Base-by-base conservation (phyloP, 2,329 filamentous ascomycete species). In the Aureobasidium musti region DNA sequence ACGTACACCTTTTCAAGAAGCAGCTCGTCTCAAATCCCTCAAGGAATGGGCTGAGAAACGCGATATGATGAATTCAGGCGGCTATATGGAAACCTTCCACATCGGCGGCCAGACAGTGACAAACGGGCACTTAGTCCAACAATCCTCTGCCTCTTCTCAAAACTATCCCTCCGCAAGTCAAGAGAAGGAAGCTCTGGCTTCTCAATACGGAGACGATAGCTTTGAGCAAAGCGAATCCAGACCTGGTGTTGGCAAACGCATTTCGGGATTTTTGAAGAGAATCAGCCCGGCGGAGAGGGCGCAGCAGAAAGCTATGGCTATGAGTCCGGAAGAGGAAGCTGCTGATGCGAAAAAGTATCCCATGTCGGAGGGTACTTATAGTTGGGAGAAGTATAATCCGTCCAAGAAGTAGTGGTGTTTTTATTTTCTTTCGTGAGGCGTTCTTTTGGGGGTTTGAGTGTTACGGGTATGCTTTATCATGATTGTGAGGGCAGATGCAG, bases 21-120 rank as follows among this genome's bases (percentile, higher is more conserved):
- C 39, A 2, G 56, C 56, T 2, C 28, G 45, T 19, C 56, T 60
- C 39, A 33, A 45, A 60, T 17, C 56, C 3, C 56, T 60, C 23
- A 60, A 60, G 8, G 56, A 26, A 23, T 60, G 56, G 56, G 56
- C 56, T 30, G 56, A 33, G 26, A 60, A 45, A 60, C 37, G 56
- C 14, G 56, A 60, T 13, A 60, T 60, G 56, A 60, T 47, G 39
- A 33, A 45, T 13, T 10, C 23, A 2, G 56, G 56, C 39, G 56
- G 17, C 5, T 60, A 60, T 39, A 63, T 63, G 60, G 60, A 63
- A 13, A 63, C 45, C n/a, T 63, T 63, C 60, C 19, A 52, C 30
- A 41, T 63, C 19, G 60, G 60, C 8, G 45, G 47, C 60, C 35
- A 63, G 14, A 52, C 33, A 1, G 60, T 63, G 7, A 52, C 45